Evolutionary conservation across 352 stramenopile species (phyloP), one percentile per base, ranked within the genome.

Genomic region (Synura sp.): DNA sequence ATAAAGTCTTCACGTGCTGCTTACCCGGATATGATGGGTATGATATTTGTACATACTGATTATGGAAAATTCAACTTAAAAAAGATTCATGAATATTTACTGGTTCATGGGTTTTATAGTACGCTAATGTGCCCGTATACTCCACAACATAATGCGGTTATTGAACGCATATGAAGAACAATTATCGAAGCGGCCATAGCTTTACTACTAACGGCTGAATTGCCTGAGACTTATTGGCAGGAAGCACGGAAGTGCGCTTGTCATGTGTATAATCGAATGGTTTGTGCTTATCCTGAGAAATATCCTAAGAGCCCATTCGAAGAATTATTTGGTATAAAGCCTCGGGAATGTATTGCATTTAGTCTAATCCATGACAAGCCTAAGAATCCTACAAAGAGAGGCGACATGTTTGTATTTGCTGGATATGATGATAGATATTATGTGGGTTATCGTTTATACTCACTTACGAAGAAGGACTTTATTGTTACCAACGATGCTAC

Each of bases 401-500:
- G 7, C 5, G 60, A 74, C 15, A 31, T 49, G 5, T 42, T 31
- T 27, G 12, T 74, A 4, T 33, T 36, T 74, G 38, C 33, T 71
- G 57, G 57, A 41, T 41, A 41, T 31, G 27, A 74, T 22, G 32
- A 74, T 42, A 49, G 31, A 49, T 74, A 42, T 33, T 22, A 74
- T 74, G 31, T 44, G 32, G 60, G 60, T 44, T 74, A 74, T 74
- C 29, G 29, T 74, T 49, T 74, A 74, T 74, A 74, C 32, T 44
- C 31, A 49, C 60, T 44, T 74, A 74, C 60, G 32, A 74, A 74
- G 60, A 42, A 44, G 29, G 60, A 74, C 60, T 74, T 74, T 74
- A 44, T 74, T 22, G 49, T 44, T 74, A 74, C 60, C 57, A 71
- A 71, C 57, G 57, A 71, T 71, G 57, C 57, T 71, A 71, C 57